A percentile compares a stretch with the other conserved stretches of the same genome.
Conservation (phyloP, 148 eudicot genomes). For the Silene latifolia region DNA sequence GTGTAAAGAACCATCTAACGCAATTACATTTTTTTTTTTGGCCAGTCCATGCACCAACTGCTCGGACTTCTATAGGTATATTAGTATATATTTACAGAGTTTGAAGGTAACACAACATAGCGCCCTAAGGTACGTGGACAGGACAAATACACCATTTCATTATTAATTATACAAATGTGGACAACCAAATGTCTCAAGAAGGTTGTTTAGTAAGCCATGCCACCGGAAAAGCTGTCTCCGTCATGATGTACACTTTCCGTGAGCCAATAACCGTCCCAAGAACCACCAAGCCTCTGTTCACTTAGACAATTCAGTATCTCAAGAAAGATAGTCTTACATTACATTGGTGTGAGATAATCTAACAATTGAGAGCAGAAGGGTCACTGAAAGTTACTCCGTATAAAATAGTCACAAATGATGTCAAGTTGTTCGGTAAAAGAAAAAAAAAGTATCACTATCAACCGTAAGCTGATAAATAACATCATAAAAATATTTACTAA, state of each 20-base stretch:
- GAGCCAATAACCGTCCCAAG: slow-evolving; percentile 98
- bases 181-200: not conserved
- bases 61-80: not conserved
- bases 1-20: too few species aligned
- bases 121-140: too few species aligned
- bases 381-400: too few species aligned
- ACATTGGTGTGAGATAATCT: too few species aligned
- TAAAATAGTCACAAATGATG: too few species aligned
- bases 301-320: slow-evolving; percentile 6
- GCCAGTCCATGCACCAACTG: not conserved
- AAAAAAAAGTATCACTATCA: too few species aligned
- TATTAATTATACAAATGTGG: not conserved
- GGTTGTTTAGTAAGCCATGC: slow-evolving; percentile 71
- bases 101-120: not conserved
- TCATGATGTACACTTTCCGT: slow-evolving; percentile 88
- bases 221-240: slow-evolving; percentile 84
- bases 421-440: too few species aligned
- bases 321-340: not conserved
- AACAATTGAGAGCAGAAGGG: too few species aligned
- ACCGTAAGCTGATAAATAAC: too few species aligned
- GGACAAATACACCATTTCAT: not conserved
- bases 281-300: slow-evolving; percentile 86
- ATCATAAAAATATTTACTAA: too few species aligned
- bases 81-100: not conserved
- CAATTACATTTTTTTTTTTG: too few species aligned